A percentile compares a stretch with the other conserved stretches of the same genome.
phyloP scores from a whole-genome alignment of 1,284 basidiomycete species.

The Golubevia pallescens region DNA sequence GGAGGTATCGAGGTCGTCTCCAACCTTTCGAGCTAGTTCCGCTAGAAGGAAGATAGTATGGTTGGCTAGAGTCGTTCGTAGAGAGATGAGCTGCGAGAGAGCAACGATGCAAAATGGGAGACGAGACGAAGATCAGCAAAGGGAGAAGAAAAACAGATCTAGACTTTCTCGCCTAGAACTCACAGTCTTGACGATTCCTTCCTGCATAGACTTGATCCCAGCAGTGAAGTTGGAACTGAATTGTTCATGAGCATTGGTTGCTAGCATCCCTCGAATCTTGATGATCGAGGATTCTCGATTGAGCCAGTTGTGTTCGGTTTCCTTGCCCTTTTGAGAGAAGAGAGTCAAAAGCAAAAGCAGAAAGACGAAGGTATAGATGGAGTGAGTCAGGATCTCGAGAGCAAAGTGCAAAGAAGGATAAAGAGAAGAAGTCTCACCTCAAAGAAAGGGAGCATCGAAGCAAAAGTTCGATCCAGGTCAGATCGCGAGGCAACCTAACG shows the following conservation, averaged over 20 bases:
- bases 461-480: conserved; percentile 47
- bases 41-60: conserved; percentile 46
- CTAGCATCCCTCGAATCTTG: conserved; percentile 52
- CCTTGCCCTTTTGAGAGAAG: conserved; percentile 27
- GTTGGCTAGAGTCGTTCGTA: conserved; percentile 58
- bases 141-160: background rate
- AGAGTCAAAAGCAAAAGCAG: too few relatives aligned
- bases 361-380: background rate
- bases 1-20: conserved; percentile 34
- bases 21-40: conserved; percentile 44
- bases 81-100: conserved; percentile 28
- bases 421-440: conserved; percentile 13
- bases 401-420: too few relatives aligned
- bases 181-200: conserved; percentile 51
- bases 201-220: conserved; percentile 30
- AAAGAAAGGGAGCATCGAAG: conserved; percentile 39
- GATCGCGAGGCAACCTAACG: conserved; percentile 37
- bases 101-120: too few relatives aligned
- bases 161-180: conserved; percentile 1
- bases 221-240: conserved; percentile 28
- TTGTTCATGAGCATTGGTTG: conserved; percentile 28
- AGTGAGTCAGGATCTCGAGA: too few relatives aligned
- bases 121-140: too few relatives aligned
- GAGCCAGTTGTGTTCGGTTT: conserved; percentile 61
- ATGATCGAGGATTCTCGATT: conserved; percentile 50